These are phyloP conservation scores for Pyrus pyrifolia DNA, from an alignment of 306 rosid genomes.

Conservation along the genomic window DNA sequence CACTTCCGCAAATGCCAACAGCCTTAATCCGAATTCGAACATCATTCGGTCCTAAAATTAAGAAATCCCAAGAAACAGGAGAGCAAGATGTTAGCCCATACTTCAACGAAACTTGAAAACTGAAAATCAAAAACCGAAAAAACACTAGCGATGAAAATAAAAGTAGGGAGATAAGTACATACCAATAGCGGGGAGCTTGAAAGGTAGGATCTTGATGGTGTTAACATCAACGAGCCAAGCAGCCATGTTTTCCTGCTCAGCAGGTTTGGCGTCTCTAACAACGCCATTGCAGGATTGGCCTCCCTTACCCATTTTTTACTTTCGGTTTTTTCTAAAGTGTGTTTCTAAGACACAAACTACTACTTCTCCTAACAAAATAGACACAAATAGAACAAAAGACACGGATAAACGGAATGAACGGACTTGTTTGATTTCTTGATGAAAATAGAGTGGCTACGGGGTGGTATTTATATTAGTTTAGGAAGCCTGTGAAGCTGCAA, in stretches of 20 bases:
- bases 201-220: neutral
- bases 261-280: neutral
- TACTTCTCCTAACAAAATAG: neutral
- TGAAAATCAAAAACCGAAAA: neutral
- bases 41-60: neutral
- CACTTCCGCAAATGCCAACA: neutral
- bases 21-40: neutral
- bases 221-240: neutral
- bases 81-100: neutral
- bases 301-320: neutral
- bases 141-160: neutral
- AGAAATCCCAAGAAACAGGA: neutral
- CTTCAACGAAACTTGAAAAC: neutral
- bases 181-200: neutral
- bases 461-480: neutral
- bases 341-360: neutral
- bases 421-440: neutral
- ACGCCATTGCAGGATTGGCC: neutral
- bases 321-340: too few relatives aligned
- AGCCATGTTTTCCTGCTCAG: neutral
- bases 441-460: neutral
- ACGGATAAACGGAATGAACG: neutral
- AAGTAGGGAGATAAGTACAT: neutral
- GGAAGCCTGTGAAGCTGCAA: neutral
- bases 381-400: neutral